Evolutionary conservation across 192 early-diverging fungal genomes (phyloP), one percentile per base, ranked within the genome.

Genomic region (Linnemannia zychae): DNA sequence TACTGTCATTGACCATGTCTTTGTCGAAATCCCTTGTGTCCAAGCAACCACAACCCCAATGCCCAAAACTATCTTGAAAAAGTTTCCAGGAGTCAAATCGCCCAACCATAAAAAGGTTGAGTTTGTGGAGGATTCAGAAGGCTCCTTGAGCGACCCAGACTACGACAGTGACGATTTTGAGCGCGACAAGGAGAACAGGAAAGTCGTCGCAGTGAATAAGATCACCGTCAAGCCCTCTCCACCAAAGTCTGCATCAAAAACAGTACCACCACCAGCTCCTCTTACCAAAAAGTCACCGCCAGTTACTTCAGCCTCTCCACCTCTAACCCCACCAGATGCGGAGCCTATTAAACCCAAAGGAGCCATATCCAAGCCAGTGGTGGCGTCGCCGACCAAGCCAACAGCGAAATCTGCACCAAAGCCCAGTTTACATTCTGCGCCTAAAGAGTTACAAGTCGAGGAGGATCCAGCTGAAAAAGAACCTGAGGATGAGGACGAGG

Each of bases 121-220:
- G 44, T 82, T 82, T 47, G 81, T 82, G 0, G 53, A 77, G 52
- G 81, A 77, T 70, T 82, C 81, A 4, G 81, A 82, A 38, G 67
- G 57, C 2, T 77, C 81, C 4, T 66, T 77, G n/a, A 82, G 81
- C 46, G 81, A 77, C 28, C 53, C 68, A 16, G 80, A 52, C 18
- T 47, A 68, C 3, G 68, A 76, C 34, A n/a, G n/a, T n/a, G 81
- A 77, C 2, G 72, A 47, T 17, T 63, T 63, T 63, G 57, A 63
- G 24, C 28, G 13, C 12, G 57, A 63, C 57, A 63, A 63, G 3
- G 68, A 75, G 4, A 50, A 74, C 66, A 52, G 66, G 34, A 48
- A 67, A 33, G 13, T 31, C 31, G 3, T 12, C 3, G 13, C 24
- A 28, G 57, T 63, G 15, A n/a, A 7, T 1, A 12, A 63, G 7